These are phyloP conservation scores for Botrytis tulipae DNA, from an alignment of 2,329 filamentous ascomycete species.

Conservation along the genomic window DNA sequence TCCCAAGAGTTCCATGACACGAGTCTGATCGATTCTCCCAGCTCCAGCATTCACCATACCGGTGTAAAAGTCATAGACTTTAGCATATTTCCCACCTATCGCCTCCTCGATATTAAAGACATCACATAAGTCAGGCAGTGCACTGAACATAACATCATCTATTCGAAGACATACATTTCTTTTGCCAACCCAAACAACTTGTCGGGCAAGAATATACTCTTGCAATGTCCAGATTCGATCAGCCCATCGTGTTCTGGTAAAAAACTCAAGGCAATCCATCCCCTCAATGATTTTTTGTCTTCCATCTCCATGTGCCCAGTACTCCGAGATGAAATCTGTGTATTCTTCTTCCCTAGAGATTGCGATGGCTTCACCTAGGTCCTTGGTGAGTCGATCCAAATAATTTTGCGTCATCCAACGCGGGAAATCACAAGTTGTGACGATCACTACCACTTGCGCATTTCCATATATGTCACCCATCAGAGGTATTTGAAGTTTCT, in stretches of 20 bases:
- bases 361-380: constrained; percentile 10
- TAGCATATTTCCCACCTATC: constrained; percentile 7
- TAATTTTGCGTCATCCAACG: constrained; percentile 5
- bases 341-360: constrained; percentile 2
- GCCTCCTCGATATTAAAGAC: not conserved
- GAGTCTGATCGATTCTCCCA: constrained; percentile 11
- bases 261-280: constrained; percentile 18
- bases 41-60: constrained; percentile 17
- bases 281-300: constrained; percentile 16
- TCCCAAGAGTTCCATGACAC: constrained; percentile 18
- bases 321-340: not conserved
- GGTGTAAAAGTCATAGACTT: constrained; percentile 10
- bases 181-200: constrained; percentile 17
- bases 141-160: not conserved
- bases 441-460: constrained; percentile 13
- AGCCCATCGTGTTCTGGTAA: constrained; percentile 15
- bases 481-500: constrained; percentile 21
- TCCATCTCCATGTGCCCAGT: constrained; percentile 8
- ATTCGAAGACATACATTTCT: not conserved
- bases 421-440: constrained; percentile 17
- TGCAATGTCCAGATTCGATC: constrained; percentile 21
- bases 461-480: constrained; percentile 25
- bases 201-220: constrained; percentile 15
- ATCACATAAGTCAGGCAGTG: constrained; percentile 8
- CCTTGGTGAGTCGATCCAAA: constrained; percentile 11